phyloP scores from a whole-genome alignment of 768 basidiomycete species.

The Macrolepiota albuminosa region DNA sequence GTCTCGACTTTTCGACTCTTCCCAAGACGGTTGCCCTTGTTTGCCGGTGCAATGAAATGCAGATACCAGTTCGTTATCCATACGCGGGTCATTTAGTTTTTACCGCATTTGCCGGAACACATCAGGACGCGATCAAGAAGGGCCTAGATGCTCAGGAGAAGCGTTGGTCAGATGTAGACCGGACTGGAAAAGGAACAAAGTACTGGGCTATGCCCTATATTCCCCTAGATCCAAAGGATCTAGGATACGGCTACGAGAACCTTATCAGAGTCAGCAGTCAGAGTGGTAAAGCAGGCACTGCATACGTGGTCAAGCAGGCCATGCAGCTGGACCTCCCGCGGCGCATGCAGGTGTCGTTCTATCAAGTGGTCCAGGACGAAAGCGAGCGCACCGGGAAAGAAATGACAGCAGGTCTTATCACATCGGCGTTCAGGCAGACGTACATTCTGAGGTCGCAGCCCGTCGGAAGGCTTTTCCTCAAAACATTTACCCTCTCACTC shows the following conservation, averaged over 20 bases:
- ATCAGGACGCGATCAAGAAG: conserved; percentile 87
- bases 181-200: conserved; percentile 36
- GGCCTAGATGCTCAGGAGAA: conserved; percentile 65
- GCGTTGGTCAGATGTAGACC: conserved; percentile 47
- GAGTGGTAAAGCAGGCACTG: conserved; percentile 81
- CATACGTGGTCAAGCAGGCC: conserved; percentile 76
- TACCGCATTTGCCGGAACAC: conserved; percentile 81
- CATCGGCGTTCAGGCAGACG: conserved; percentile 57
- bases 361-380: conserved; percentile 70
- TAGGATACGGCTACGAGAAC: conserved; percentile 82
- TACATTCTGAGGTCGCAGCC: conserved; percentile 63
- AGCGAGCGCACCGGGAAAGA: conserved; percentile 77
- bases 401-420: conserved; percentile 75
- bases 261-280: conserved; percentile 88
- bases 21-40: conserved; percentile 71
- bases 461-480: conserved; percentile 61
- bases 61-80: conserved; percentile 75
- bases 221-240: conserved; percentile 80
- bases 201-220: conserved; percentile 80
- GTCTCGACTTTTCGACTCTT: conserved; percentile 73
- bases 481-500: conserved; percentile 52
- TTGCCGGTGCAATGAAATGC: conserved; percentile 74
- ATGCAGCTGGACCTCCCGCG: conserved; percentile 74
- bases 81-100: conserved; percentile 84
- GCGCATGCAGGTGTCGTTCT: conserved; percentile 80